Evolutionary conservation across 129 eudicot genomes (phyloP).

Genomic region (Daucus carota): DNA sequence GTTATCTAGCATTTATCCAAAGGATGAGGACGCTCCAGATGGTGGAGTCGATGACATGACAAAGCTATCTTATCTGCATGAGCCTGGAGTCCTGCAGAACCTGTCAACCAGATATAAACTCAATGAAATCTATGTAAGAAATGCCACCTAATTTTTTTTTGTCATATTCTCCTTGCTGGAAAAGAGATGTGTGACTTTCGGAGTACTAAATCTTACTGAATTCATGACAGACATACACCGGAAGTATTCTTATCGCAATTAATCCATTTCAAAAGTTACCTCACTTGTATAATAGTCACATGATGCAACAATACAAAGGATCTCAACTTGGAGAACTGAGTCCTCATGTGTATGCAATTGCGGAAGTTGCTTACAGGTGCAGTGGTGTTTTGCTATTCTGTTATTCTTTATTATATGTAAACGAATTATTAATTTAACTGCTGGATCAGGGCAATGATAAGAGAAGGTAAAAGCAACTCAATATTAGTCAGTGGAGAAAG

Average conservation of each 20-base stretch:
- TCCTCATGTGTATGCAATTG: conserved; percentile 97
- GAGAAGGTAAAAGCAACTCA: conserved; percentile 74
- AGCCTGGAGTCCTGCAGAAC: conserved; percentile 82
- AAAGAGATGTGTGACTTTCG: not conserved
- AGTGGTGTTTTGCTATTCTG: not conserved
- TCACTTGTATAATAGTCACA: conserved; percentile 44
- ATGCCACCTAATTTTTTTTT: not conserved
- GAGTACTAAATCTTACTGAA: conserved; percentile 4
- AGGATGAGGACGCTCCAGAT: conserved; percentile 67
- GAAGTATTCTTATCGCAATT: conserved; percentile 86
- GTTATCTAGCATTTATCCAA: conserved; percentile 41
- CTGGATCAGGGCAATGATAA: conserved; percentile 62
- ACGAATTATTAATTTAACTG: not conserved
- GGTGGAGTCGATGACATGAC: conserved; percentile 94
- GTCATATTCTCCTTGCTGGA: not conserved
- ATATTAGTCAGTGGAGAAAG: conserved; percentile 97
- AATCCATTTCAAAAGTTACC: conserved; percentile 86
- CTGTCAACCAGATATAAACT: conserved; percentile 52
- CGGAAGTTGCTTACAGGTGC: conserved; percentile 84
- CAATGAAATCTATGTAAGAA: conserved; percentile 75
- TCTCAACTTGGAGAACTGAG: conserved; percentile 66
- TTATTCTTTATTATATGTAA: not conserved
- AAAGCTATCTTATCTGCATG: conserved; percentile 81
- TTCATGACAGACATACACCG: conserved; percentile 76
- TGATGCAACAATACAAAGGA: conserved; percentile 78